Conservation (phyloP, 192 early-diverging fungal genomes). For the Jimgerdemannia lactiflua region DNA sequence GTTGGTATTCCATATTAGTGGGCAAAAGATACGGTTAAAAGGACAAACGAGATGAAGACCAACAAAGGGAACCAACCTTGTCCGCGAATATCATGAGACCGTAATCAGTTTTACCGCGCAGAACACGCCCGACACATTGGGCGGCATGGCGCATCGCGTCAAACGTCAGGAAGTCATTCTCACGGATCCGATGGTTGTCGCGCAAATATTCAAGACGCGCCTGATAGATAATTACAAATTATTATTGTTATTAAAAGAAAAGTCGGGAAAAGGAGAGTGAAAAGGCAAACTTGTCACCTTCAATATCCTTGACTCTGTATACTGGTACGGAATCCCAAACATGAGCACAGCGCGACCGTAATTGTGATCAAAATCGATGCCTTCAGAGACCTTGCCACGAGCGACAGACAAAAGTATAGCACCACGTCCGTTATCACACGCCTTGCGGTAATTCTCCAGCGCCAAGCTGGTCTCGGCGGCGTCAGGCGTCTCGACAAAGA, state of each 20-base stretch:
- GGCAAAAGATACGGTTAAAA: background rate
- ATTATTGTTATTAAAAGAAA: background rate
- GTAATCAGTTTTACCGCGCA: conserved; percentile 98
- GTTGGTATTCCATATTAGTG: background rate
- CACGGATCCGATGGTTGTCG: conserved; percentile 89
- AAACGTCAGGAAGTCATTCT: conserved; percentile 99
- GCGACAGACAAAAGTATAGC: conserved; percentile 97
- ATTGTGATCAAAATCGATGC: conserved; percentile 99
- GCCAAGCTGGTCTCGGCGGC: conserved; percentile 96
- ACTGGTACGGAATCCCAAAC: conserved; percentile 99
- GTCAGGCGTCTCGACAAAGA: conserved; percentile 99
- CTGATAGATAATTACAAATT: conserved; percentile 22
- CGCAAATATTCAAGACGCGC: conserved; percentile 94
- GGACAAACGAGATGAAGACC: background rate
- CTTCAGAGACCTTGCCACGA: conserved; percentile 98
- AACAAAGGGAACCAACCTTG: conserved; percentile 52
- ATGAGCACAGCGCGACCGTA: conserved; percentile 98
- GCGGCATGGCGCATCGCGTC: conserved; percentile 99
- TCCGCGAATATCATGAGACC: conserved; percentile 99
- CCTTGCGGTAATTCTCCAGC: conserved; percentile 90
- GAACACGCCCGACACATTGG: conserved; percentile 96
- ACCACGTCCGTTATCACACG: conserved; percentile 98
- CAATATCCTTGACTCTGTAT: conserved; percentile 92
- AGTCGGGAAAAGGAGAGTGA: background rate
- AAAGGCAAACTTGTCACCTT: conserved; percentile 49